phyloP scores from a whole-genome alignment of 2,329 filamentous ascomycete species.

The Penicillium janthinellum region DNA sequence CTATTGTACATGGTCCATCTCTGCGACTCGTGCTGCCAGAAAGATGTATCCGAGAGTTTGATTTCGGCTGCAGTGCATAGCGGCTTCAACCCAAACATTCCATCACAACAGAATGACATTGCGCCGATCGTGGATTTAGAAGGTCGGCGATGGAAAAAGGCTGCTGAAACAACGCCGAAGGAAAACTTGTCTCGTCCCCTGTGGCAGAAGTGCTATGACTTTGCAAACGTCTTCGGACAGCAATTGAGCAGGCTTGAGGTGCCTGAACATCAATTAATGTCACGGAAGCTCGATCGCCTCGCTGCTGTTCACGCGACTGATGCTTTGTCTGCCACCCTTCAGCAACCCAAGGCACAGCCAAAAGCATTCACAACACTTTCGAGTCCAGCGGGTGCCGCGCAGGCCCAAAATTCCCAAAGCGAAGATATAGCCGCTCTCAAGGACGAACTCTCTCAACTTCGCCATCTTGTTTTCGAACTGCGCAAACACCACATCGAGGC shows the following conservation, averaged over 20 bases:
- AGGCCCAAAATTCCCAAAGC: constrained; percentile 12
- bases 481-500: constrained; percentile 23
- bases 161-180: constrained; percentile 22
- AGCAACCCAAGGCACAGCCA: constrained; percentile 5
- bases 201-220: constrained; percentile 39
- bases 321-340: constrained; percentile 27
- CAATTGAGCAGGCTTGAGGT: constrained; percentile 27
- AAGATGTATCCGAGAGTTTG: constrained; percentile 34
- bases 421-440: constrained; percentile 32
- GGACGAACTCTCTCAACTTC: constrained; percentile 35
- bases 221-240: constrained; percentile 34
- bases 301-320: constrained; percentile 29
- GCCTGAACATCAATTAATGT: constrained; percentile 16
- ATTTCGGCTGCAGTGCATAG: constrained; percentile 40
- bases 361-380: background rate
- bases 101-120: constrained; percentile 33
- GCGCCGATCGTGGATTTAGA: constrained; percentile 25
- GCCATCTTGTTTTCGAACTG: constrained; percentile 32
- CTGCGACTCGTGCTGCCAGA: constrained; percentile 38
- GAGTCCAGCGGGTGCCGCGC: background rate
- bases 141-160: constrained; percentile 33
- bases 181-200: constrained; percentile 23
- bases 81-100: constrained; percentile 36
- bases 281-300: constrained; percentile 23
- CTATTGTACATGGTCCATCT: constrained; percentile 44